phyloP scores from a whole-genome alignment of 1,284 basidiomycete species.

The Heterobasidion occidentale region DNA sequence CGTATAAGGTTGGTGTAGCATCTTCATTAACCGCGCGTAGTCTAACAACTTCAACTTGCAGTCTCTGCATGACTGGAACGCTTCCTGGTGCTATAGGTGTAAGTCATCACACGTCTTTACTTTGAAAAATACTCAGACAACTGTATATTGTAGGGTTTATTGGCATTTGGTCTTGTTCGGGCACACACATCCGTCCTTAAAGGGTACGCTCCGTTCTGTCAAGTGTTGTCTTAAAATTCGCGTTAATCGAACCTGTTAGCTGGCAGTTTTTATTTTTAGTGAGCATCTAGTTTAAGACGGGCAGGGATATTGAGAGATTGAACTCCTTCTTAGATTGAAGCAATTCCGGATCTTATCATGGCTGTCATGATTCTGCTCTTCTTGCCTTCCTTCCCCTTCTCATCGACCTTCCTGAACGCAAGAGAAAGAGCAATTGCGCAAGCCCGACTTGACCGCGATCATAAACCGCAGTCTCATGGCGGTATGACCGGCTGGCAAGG shows the following conservation, averaged over 20 bases:
- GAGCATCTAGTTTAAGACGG: slow-evolving; percentile 7
- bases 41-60: slow-evolving; percentile 9
- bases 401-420: slow-evolving; percentile 27
- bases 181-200: slow-evolving; percentile 34
- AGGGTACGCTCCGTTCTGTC: slow-evolving; percentile 25
- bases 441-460: slow-evolving; percentile 43
- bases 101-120: neutral
- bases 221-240: neutral
- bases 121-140: neutral
- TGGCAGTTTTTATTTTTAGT: slow-evolving; percentile 54
- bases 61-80: slow-evolving; percentile 46
- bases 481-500: slow-evolving; percentile 48
- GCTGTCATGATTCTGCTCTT: slow-evolving; percentile 35
- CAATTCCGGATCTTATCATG: slow-evolving; percentile 44
- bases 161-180: slow-evolving; percentile 46
- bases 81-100: slow-evolving; percentile 48
- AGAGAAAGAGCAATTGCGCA: slow-evolving; percentile 47
- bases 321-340: slow-evolving; percentile 32
- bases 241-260: slow-evolving; percentile 16
- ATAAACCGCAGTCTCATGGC: slow-evolving; percentile 47
- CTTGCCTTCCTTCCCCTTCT: slow-evolving; percentile 35
- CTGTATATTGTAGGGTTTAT: slow-evolving; percentile 29
- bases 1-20: slow-evolving; percentile 33
- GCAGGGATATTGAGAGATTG: neutral
- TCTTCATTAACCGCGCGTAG: neutral